phyloP scores from a whole-genome alignment of 2,329 filamentous ascomycete species.

The Chlorencoelia australis region DNA sequence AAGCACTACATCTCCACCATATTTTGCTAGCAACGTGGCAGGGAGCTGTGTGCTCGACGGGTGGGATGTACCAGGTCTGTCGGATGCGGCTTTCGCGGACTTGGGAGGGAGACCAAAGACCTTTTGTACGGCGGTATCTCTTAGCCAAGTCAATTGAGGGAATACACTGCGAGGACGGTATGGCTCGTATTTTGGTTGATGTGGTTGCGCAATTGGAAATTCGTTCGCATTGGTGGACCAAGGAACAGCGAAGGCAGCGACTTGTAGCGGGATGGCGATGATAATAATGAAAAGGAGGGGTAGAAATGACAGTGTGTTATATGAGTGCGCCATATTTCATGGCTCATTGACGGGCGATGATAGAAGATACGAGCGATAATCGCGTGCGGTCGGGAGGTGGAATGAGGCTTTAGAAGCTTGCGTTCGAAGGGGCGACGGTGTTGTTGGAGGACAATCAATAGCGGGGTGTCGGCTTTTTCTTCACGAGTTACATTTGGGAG shows the following conservation, averaged over 20 bases:
- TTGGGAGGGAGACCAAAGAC: slow-evolving; percentile 35
- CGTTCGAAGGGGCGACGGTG: too few relatives aligned
- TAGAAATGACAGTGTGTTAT: slow-evolving; percentile 5
- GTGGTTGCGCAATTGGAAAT: slow-evolving; percentile 5
- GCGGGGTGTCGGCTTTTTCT: too few relatives aligned
- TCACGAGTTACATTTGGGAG: too few relatives aligned
- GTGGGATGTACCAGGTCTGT: slow-evolving; percentile 10
- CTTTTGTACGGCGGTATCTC: slow-evolving; percentile 39
- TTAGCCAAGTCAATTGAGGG: slow-evolving; percentile 40
- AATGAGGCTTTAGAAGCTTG: too few relatives aligned
- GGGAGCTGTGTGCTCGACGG: slow-evolving; percentile 26
- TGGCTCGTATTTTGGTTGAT: slow-evolving; percentile 6
- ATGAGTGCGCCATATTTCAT: slow-evolving; percentile 80
- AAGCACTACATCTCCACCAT: slow-evolving; percentile 76
- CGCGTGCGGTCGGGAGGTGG: too few relatives aligned
- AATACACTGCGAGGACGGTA: slow-evolving; percentile 28
- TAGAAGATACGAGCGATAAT: slow-evolving; percentile 49
- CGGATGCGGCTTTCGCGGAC: slow-evolving; percentile 12
- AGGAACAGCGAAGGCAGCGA: slow-evolving; percentile 17
- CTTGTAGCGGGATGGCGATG: slow-evolving; percentile 9
- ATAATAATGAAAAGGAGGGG: slow-evolving; percentile 7
- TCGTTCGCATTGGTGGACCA: slow-evolving; percentile 11
- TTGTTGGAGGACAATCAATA: too few relatives aligned
- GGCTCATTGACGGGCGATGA: slow-evolving; percentile 80
- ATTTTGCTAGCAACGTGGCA: slow-evolving; percentile 35